Conservation (phyloP, 352 stramenopile genomes). For the Globisporangium barbulae region DNA sequence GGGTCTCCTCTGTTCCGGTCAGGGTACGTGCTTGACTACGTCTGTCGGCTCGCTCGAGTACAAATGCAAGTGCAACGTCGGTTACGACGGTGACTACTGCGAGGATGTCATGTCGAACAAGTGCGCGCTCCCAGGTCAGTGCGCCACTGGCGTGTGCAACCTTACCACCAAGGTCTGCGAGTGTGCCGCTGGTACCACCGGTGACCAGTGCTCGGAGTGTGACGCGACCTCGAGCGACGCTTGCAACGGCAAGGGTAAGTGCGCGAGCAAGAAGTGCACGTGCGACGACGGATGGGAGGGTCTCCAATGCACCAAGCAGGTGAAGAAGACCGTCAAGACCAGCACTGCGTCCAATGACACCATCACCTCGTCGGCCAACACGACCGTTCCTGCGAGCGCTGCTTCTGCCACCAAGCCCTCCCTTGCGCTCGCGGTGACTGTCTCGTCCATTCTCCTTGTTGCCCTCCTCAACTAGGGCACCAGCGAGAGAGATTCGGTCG, state of each 20-base stretch:
- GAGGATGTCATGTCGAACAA: conserved; percentile 68
- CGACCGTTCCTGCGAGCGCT: conserved; percentile 20
- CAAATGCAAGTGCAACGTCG: conserved; percentile 69
- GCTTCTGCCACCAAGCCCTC: conserved; percentile 19
- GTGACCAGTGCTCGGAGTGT: conserved; percentile 70
- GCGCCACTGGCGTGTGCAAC: conserved; percentile 63
- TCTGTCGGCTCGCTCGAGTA: conserved; percentile 41
- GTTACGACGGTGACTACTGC: conserved; percentile 63
- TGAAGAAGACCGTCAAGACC: conserved; percentile 36
- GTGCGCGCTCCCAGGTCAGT: conserved; percentile 69
- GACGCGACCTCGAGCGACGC: conserved; percentile 50
- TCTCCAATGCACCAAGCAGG: conserved; percentile 67
- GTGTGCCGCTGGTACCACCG: conserved; percentile 58
- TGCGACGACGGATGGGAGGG: conserved; percentile 62
- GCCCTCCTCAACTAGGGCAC: conserved; percentile 17
- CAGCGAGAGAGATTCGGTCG: not conserved
- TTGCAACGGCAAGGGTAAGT: conserved; percentile 64
- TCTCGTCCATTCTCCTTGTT: conserved; percentile 32
- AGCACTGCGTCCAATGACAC: conserved; percentile 15
- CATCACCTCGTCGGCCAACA: conserved; percentile 10
- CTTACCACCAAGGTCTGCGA: conserved; percentile 61
- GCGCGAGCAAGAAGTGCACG: conserved; percentile 44
- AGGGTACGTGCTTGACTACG: conserved; percentile 59
- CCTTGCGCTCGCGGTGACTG: conserved; percentile 25
- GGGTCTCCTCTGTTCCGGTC: conserved; percentile 51